Conservation (phyloP, 805 yeast species). For the Barnettozyma sp. region DNA sequence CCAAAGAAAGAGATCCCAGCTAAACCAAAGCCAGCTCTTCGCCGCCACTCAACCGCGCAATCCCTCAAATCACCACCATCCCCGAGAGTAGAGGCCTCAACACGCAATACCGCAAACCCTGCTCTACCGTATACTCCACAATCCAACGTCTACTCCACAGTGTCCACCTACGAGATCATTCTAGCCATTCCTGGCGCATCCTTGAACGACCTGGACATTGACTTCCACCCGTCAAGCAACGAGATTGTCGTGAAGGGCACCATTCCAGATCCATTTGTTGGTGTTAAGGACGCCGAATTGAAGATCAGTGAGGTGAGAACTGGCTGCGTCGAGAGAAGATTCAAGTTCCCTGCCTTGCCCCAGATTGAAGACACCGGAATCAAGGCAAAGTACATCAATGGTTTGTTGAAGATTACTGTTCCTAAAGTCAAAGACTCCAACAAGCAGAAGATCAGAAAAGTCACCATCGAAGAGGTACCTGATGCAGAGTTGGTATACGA, state of each 20-base stretch:
- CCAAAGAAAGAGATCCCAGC: neutral
- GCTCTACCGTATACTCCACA: conserved; percentile 51
- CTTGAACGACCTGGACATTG: conserved; percentile 45
- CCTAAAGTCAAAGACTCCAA: conserved; percentile 38
- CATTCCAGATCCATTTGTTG: conserved; percentile 21
- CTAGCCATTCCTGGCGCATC: conserved; percentile 55
- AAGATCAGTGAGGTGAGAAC: conserved; percentile 48
- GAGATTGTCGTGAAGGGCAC: conserved; percentile 48
- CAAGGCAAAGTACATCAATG: conserved; percentile 47
- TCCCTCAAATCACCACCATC: conserved; percentile 24
- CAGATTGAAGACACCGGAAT: conserved; percentile 46
- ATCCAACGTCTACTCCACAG: conserved; percentile 48
- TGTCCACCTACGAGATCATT: conserved; percentile 39
- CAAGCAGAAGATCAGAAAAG: conserved; percentile 36
- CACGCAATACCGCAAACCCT: conserved; percentile 22
- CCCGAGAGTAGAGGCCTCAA: conserved; percentile 25
- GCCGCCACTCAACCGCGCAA: conserved; percentile 20
- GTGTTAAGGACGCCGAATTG: conserved; percentile 26
- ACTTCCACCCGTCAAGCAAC: conserved; percentile 51
- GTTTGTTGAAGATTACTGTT: conserved; percentile 44
- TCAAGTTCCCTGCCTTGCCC: conserved; percentile 49
- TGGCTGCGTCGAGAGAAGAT: conserved; percentile 51
- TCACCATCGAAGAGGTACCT: conserved; percentile 41
- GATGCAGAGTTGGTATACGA: conserved; percentile 41
- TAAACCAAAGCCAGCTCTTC: conserved; percentile 10